A percentile compares a stretch with the other conserved stretches of the same genome.
Conservation (phyloP, 768 basidiomycete genomes). For the Collybia sp. region DNA sequence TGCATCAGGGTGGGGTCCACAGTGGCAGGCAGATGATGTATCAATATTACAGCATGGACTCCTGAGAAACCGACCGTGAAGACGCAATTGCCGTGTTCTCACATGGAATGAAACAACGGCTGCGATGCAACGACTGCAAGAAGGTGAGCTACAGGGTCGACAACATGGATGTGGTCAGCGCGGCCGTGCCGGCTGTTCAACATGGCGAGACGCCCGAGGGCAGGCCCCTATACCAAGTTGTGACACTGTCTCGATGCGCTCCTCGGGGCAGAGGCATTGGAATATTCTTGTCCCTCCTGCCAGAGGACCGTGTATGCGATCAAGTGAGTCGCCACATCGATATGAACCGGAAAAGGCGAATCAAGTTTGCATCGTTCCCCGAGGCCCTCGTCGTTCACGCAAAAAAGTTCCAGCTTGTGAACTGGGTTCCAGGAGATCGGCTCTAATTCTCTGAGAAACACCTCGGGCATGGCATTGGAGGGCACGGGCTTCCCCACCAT, state of each 20-base stretch:
- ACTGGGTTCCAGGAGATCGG: constrained; percentile 82
- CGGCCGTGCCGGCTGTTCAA: constrained; percentile 71
- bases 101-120: constrained; percentile 81
- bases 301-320: constrained; percentile 60
- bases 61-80: too few species aligned
- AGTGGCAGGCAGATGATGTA: too few species aligned
- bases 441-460: constrained; percentile 58
- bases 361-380: constrained; percentile 82
- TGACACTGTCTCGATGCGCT: constrained; percentile 56
- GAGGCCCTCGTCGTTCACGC: constrained; percentile 85
- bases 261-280: constrained; percentile 59
- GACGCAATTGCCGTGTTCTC: constrained; percentile 77
- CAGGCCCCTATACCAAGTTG: constrained; percentile 59
- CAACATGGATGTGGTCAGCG: constrained; percentile 67
- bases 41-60: too few species aligned
- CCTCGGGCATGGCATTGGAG: constrained; percentile 69
- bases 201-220: constrained; percentile 51
- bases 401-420: constrained; percentile 91
- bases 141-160: constrained; percentile 84
- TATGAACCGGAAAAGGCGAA: constrained; percentile 41
- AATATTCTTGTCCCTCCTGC: constrained; percentile 80
- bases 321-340: constrained; percentile 46
- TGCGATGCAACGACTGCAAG: constrained; percentile 77
- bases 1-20: too few species aligned
- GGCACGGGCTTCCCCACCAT: constrained; percentile 89